Conservation (phyloP, 495 filamentous ascomycete species). For the Tuber calosporum region DNA sequence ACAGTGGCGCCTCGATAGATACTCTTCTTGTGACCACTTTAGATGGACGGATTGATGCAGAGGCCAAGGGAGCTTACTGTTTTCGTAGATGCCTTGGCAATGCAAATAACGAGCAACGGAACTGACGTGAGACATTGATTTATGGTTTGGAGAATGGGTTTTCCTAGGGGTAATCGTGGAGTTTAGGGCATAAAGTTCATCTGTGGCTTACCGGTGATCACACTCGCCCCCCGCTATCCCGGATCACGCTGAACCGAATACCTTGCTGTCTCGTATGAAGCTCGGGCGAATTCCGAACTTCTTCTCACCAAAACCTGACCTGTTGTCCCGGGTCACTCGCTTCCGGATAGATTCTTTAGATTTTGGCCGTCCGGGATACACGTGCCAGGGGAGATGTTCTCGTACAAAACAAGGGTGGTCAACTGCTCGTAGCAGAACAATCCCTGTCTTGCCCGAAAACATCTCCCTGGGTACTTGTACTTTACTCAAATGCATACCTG, state of each 20-base stretch:
- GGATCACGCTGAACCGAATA: too few species aligned
- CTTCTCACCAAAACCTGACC: too few species aligned
- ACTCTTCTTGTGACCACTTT: not conserved
- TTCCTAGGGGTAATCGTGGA: not conserved
- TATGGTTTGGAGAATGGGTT: not conserved
- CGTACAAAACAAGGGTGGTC: not conserved
- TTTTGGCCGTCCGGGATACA: too few species aligned
- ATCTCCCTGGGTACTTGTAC: not conserved
- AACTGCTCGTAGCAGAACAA: too few species aligned
- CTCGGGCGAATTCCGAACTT: too few species aligned
- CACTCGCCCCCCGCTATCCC: too few species aligned
- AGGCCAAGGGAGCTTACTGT: not conserved
- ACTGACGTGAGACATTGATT: not conserved
- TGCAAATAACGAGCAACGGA: not conserved
- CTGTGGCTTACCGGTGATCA: not conserved
- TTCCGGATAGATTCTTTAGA: too few species aligned
- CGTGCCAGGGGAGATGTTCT: too few species aligned
- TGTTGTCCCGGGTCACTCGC: too few species aligned
- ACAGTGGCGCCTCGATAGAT: not conserved
- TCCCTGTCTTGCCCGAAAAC: too few species aligned
- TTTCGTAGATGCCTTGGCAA: not conserved
- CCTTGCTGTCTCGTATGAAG: too few species aligned
- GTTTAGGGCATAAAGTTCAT: not conserved
- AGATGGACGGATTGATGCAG: not conserved
- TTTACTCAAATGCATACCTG: too few species aligned